Evolutionary conservation across 768 basidiomycete genomes (phyloP).

Genomic region (Macrolepiota dolichaula): DNA sequence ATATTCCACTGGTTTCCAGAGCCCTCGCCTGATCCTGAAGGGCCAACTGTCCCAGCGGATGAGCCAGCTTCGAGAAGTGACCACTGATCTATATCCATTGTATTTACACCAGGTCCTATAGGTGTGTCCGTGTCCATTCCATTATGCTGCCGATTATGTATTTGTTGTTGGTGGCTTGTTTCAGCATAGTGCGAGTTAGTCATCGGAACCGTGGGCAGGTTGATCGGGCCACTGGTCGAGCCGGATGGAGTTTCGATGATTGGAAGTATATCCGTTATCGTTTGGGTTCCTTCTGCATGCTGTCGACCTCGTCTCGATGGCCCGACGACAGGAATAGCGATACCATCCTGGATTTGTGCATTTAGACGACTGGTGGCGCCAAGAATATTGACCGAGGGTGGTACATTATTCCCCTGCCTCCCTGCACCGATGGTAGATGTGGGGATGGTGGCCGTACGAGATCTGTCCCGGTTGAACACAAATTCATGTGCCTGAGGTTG

Average conservation of each 20-base stretch:
- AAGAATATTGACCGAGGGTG: slow-evolving; percentile 30
- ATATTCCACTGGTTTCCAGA: slow-evolving; percentile 4
- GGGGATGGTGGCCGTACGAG: slow-evolving; percentile 24
- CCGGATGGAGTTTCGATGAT: slow-evolving; percentile 53
- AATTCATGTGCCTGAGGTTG: slow-evolving; percentile 30
- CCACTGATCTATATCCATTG: slow-evolving; percentile 6
- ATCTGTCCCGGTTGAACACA: slow-evolving; percentile 31
- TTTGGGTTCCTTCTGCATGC: slow-evolving; percentile 27
- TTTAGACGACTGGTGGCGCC: slow-evolving; percentile 32
- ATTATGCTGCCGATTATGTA: background rate
- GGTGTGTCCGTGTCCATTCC: background rate
- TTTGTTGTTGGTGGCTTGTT: slow-evolving; percentile 64
- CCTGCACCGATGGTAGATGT: slow-evolving; percentile 19
- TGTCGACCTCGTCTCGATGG: slow-evolving; percentile 39
- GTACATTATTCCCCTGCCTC: slow-evolving; percentile 13
- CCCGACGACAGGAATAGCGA: slow-evolving; percentile 25
- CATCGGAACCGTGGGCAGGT: slow-evolving; percentile 51
- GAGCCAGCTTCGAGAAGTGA: slow-evolving; percentile 2
- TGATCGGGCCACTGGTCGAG: slow-evolving; percentile 44
- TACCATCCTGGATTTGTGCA: slow-evolving; percentile 27
- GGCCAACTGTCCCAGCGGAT: background rate
- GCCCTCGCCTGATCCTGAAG: background rate
- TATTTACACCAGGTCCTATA: background rate
- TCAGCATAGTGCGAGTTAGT: slow-evolving; percentile 76
- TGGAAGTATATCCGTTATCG: slow-evolving; percentile 47